A percentile compares a stretch with the other conserved stretches of the same genome.
phyloP scores from a whole-genome alignment of 1,284 basidiomycete species.

The Austroboletus novae-zelandiae region DNA sequence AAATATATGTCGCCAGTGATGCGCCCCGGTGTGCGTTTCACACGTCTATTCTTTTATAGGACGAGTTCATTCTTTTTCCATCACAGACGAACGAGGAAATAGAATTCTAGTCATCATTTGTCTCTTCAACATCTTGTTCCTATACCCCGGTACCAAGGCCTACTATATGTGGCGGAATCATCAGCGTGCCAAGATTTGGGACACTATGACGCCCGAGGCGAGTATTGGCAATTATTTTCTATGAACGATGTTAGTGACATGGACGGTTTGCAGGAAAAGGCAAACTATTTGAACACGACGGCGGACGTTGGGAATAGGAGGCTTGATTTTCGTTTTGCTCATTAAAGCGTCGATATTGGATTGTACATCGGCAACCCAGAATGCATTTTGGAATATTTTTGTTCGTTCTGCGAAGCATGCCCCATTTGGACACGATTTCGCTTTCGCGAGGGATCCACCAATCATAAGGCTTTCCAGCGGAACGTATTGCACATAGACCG shows the following conservation, averaged over 20 bases:
- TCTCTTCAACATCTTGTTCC: slow-evolving; percentile 42
- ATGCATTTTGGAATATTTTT: no score
- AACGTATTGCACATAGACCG: no score
- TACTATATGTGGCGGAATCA: slow-evolving; percentile 53
- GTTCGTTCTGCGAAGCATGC: no score
- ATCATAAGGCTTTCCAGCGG: no score
- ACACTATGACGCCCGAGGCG: slow-evolving; percentile 48
- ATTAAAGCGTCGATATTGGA: slow-evolving; percentile 16
- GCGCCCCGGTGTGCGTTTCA: slow-evolving; percentile 41
- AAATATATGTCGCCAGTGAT: slow-evolving; percentile 48
- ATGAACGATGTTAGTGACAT: not conserved
- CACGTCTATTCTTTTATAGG: not conserved
- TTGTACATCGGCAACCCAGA: no score
- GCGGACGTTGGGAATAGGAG: slow-evolving; percentile 36
- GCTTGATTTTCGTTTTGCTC: slow-evolving; percentile 38
- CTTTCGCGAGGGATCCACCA: no score
- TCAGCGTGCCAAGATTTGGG: slow-evolving; percentile 47
- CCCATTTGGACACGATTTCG: no score
- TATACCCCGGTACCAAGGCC: slow-evolving; percentile 50
- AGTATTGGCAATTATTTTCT: slow-evolving; percentile 1
- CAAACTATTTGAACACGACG: slow-evolving; percentile 42
- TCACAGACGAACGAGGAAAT: slow-evolving; percentile 49
- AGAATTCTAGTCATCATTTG: slow-evolving; percentile 45
- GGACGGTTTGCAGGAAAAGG: slow-evolving; percentile 55
- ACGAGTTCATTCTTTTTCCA: not conserved